Percentiles rank a stretch among this genome's conserved stretches.
These are phyloP conservation scores for Fusarium nematophilum DNA, from an alignment of 2,329 filamentous ascomycete species.

Conservation along the genomic window DNA sequence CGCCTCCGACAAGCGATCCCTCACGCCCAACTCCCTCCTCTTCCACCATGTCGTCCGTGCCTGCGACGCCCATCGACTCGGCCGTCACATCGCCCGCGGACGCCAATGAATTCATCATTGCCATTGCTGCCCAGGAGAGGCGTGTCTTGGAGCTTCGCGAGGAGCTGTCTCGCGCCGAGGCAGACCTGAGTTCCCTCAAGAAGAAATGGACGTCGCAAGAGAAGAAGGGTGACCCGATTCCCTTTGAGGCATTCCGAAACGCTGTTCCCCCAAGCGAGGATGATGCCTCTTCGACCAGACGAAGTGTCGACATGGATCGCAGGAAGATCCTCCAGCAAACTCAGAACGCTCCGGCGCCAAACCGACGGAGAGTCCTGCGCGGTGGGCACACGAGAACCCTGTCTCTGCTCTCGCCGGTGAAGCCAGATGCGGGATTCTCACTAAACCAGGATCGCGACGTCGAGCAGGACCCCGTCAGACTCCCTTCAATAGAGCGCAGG, in stretches of 20 bases:
- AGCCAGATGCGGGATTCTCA: constrained; percentile 56
- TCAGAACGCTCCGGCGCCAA: constrained; percentile 56
- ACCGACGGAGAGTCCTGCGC: constrained; percentile 73
- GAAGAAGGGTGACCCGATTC: constrained; percentile 75
- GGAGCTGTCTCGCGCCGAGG: constrained; percentile 85
- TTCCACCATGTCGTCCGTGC: constrained; percentile 53
- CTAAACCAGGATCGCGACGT: constrained; percentile 53
- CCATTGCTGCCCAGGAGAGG: constrained; percentile 91
- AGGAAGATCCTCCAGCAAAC: constrained; percentile 72
- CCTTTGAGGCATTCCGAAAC: constrained; percentile 64
- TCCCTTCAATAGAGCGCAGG: constrained; percentile 47
- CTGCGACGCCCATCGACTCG: constrained; percentile 63
- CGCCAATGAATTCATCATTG: constrained; percentile 80
- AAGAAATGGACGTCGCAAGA: constrained; percentile 85
- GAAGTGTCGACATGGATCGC: constrained; percentile 75
- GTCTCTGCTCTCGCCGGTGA: constrained; percentile 82
- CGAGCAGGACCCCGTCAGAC: constrained; percentile 40
- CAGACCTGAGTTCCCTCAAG: constrained; percentile 80
- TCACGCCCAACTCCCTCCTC: constrained; percentile 64
- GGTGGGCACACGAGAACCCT: constrained; percentile 74
- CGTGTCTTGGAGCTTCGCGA: constrained; percentile 91
- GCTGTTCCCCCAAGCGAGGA: constrained; percentile 43
- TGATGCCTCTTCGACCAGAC: constrained; percentile 50
- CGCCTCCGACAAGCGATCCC: constrained; percentile 62
- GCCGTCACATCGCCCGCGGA: constrained; percentile 61